Base-by-base conservation (phyloP, 345 rosid genomes). In the Noccaea bulbosa region DNA sequence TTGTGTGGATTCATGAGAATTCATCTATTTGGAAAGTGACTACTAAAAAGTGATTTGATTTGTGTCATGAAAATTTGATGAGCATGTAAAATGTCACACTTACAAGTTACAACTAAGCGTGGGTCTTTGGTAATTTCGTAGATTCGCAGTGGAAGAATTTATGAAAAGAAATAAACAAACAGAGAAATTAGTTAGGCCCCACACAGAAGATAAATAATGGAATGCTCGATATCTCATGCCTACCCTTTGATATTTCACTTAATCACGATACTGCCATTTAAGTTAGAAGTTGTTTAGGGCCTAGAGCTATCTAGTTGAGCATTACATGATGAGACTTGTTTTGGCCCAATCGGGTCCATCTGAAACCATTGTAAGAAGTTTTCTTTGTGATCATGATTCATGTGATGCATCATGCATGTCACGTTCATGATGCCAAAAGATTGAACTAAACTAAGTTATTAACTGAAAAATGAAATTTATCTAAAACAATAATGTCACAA, bases 171-270 rank as follows among this genome's bases (percentile, higher is more conserved):
- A n/a, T n/a, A 53, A 32, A 33, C 4, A 55, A 6, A 5, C 8
- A 33, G 33, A 30, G n/a, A 0, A 48, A 27, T 27, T 27, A 27
- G 30, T 27, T 67, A 20, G 56, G 17, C 20, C 69, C 69, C 41
- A 5, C 14, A 55, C 8, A 8, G 43, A 41, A 17, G 51, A 52
- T 54, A 17, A 55, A 33, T 56, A 14, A 56, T 45, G 24, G 24
- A 14, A n/a, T 24, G 63, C 53, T 65, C 27, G 11, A 24, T 39
- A n/a, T 69, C 58, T 8, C 35, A 10, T 58, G 20, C 20, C n/a
- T 60, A 59, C 50, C 59, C 67, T 59, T 69, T 59, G 5, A 1
- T 59, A 11, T 16, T 16, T 59, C 7, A 12, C 43, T 38, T 60
- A 60, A 30, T 32, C 10, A 49, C 22, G 43, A 60, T 39, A 11